These are phyloP conservation scores for Fusarium beomiforme DNA, from an alignment of 2,329 filamentous ascomycete genomes.

Conservation along the genomic window DNA sequence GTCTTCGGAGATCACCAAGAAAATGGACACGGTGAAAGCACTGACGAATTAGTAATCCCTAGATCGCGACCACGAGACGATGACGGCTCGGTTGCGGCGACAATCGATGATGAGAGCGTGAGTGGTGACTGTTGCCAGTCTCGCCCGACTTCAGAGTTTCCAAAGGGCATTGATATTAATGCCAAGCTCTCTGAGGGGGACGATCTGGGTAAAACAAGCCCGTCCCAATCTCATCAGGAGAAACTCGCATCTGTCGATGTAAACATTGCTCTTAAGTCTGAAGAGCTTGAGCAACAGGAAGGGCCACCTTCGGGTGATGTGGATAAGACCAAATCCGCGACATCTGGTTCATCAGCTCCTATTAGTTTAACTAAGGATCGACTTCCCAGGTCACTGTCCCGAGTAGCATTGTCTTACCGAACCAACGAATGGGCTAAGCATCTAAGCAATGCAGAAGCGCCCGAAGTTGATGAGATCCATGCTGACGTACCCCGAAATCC, in stretches of 20 bases:
- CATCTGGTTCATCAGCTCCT: constrained; percentile 55
- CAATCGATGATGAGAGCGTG: constrained; percentile 63
- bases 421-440: constrained; percentile 98
- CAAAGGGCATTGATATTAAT: constrained; percentile 52
- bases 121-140: constrained; percentile 52
- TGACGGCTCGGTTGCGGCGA: constrained; percentile 65
- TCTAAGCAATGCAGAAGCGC: constrained; percentile 78
- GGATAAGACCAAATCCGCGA: constrained; percentile 53
- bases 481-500: constrained; percentile 50
- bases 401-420: constrained; percentile 82
- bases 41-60: constrained; percentile 58
- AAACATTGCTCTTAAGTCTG: constrained; percentile 6
- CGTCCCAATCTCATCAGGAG: constrained; percentile 8
- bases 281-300: constrained; percentile 1
- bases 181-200: constrained; percentile 48
- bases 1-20: constrained; percentile 26
- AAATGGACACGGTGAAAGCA: constrained; percentile 50
- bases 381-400: constrained; percentile 77
- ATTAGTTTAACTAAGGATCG: constrained; percentile 66
- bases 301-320: constrained; percentile 34
- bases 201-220: constrained; percentile 28
- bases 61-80: constrained; percentile 50
- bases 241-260: constrained; percentile 16
- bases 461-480: constrained; percentile 70
- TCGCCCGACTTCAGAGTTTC: constrained; percentile 32